phyloP scores from a whole-genome alignment of 495 filamentous ascomycete species.

The Annulohypoxylon bovei region DNA sequence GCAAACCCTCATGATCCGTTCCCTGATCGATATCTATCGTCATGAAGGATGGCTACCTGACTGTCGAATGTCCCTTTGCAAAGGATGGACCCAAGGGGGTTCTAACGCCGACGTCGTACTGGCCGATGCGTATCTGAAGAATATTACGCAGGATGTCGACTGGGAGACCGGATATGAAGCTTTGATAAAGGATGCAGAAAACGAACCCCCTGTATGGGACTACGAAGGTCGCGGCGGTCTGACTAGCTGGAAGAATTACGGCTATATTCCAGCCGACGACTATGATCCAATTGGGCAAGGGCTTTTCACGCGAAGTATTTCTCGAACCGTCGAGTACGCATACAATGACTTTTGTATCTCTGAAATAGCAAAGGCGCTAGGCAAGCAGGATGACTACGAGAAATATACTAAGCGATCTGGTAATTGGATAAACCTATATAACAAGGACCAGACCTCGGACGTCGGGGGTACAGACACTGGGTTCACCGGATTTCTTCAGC shows the following conservation, averaged over 20 bases:
- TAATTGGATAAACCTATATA: constrained; percentile 74
- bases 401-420: constrained; percentile 65
- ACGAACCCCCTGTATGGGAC: constrained; percentile 72
- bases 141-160: constrained; percentile 65
- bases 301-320: constrained; percentile 70
- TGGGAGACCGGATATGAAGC: constrained; percentile 74
- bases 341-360: constrained; percentile 79
- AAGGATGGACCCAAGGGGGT: constrained; percentile 75
- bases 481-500: constrained; percentile 74
- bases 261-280: constrained; percentile 71
- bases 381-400: constrained; percentile 62
- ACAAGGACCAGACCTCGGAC: constrained; percentile 63
- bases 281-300: constrained; percentile 70
- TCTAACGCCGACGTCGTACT: constrained; percentile 77
- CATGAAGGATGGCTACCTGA: constrained; percentile 73
- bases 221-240: constrained; percentile 74
- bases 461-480: constrained; percentile 65
- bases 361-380: constrained; percentile 65
- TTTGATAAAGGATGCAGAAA: constrained; percentile 73
- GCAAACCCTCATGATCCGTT: constrained; percentile 70
- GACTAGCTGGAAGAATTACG: constrained; percentile 68
- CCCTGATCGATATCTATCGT: constrained; percentile 72
- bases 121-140: constrained; percentile 72
- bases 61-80: constrained; percentile 70
- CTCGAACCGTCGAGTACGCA: constrained; percentile 75